Evolutionary conservation across 1,284 basidiomycete species (phyloP), one percentile per base, ranked within the genome.

Genomic region (Pseudozyma sp.): DNA sequence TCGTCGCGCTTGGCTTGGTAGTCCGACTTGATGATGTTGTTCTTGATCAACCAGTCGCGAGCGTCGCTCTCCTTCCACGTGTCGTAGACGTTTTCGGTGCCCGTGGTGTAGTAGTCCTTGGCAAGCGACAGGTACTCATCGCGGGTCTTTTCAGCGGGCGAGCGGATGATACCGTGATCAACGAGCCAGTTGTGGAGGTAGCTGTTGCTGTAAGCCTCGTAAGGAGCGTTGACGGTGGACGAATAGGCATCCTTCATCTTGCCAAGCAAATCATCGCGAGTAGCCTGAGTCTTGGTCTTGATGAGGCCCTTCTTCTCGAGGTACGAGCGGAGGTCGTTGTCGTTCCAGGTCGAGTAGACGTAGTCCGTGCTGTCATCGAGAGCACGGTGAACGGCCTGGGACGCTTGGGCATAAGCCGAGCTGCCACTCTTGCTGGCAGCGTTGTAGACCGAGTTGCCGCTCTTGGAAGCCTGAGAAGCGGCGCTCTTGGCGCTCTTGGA

Each of bases 111-210:
- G 80, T 82, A 80, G 54, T 78, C 64, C 64, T 80, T 70, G 45
- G 78, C 80, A 13, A 83, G 65, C 10, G 52, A 47, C 7, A 80
- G 56, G 61, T 78, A 76, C 70, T 82, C 75, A 53, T 82, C 78
- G 31, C 83, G 78, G 34, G 76, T 81, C 76, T 78, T 72, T 47
- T 80, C 53, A n/a, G 72, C 72, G 18, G 73, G 62, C 18, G 70
- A 67, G 48, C 70, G 63, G 57, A 83, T 65, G 62, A 80, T 61
- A 49, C 76, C 82, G 58, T 82, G 80, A 57, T 81, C 68, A 42
- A 83, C 78, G 45, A 83, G 75, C 83, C 83, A 84, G 67, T 80
- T 73, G 74, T 78, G 81, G 42, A 83, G 72, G 77, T 82, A 84
- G 61, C 74, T 74, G 69, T 82, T 70, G n/a, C 68, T 74, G 55